Conservation (phyloP, 2,329 filamentous ascomycete species). For the Aureobasidium namibiae region DNA sequence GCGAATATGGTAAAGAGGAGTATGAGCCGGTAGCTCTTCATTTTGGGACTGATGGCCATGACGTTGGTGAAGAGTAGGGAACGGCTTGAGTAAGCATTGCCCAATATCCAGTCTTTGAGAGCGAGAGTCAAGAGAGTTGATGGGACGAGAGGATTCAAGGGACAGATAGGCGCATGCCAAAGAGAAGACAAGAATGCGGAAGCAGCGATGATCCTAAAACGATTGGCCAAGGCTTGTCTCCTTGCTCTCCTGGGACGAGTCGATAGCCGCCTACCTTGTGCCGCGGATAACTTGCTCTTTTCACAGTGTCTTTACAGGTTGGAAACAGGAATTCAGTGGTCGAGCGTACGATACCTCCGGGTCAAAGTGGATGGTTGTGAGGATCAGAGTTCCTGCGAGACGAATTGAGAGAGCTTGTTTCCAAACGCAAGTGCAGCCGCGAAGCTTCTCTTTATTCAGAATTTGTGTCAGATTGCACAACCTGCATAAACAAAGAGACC, state of each 20-base stretch:
- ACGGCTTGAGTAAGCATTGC: not conserved
- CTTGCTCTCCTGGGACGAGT: not conserved
- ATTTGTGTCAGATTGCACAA: no score
- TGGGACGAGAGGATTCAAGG: not conserved
- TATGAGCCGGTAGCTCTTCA: constrained; percentile 13
- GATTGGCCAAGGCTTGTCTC: not conserved
- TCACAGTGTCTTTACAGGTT: not conserved
- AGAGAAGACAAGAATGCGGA: constrained; percentile 1
- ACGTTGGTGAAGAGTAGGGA: not conserved
- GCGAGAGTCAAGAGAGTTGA: not conserved
- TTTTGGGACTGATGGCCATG: constrained; percentile 7
- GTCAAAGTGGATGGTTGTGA: not conserved
- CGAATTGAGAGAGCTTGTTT: not conserved
- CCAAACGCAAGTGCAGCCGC: not conserved
- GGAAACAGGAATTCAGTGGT: not conserved
- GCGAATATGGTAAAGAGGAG: constrained; percentile 11
- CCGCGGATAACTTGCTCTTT: not conserved
- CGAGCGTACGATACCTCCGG: not conserved
- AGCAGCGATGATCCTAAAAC: constrained; percentile 1
- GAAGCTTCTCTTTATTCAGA: not conserved
- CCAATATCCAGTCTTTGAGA: not conserved
- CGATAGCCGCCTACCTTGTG: not conserved
- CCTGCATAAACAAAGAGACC: no score
- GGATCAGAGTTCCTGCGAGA: not conserved
- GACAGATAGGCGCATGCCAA: not conserved